Evolutionary conservation across 2,329 filamentous ascomycete species (phyloP).

Genomic region (Lanzia echinophila): DNA sequence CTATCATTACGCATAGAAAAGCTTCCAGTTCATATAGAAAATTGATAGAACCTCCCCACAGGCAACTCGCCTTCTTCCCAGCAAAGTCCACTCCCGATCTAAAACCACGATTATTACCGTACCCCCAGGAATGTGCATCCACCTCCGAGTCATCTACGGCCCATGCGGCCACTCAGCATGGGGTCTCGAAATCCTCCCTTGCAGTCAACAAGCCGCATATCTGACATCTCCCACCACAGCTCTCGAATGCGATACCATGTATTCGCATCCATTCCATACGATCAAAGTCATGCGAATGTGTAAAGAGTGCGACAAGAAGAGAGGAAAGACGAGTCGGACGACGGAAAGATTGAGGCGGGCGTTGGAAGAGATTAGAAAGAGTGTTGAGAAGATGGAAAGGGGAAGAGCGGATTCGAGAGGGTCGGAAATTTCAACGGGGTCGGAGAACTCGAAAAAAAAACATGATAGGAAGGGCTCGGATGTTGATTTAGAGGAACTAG

Average conservation of each 20-base stretch:
- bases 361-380: neutral
- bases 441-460: too few species aligned
- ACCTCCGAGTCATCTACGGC: neutral
- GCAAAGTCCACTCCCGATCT: too few species aligned
- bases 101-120: too few species aligned
- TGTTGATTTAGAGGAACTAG: too few species aligned
- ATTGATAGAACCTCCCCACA: too few species aligned
- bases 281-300: neutral
- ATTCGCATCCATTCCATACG: conserved; percentile 2
- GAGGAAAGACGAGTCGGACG: neutral
- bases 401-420: too few species aligned
- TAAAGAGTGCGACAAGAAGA: neutral
- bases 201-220: neutral
- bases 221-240: neutral
- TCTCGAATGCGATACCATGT: neutral
- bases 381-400: conserved; percentile 4
- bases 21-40: too few species aligned
- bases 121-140: conserved; percentile 3
- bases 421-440: too few species aligned
- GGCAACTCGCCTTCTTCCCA: too few species aligned
- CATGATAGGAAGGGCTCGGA: too few species aligned
- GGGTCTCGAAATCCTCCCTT: neutral
- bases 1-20: too few species aligned
- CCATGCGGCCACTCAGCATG: neutral
- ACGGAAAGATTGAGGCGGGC: neutral